phyloP scores from a whole-genome alignment of 2,329 filamentous ascomycete genomes.

The Xylariaceae sp. region DNA sequence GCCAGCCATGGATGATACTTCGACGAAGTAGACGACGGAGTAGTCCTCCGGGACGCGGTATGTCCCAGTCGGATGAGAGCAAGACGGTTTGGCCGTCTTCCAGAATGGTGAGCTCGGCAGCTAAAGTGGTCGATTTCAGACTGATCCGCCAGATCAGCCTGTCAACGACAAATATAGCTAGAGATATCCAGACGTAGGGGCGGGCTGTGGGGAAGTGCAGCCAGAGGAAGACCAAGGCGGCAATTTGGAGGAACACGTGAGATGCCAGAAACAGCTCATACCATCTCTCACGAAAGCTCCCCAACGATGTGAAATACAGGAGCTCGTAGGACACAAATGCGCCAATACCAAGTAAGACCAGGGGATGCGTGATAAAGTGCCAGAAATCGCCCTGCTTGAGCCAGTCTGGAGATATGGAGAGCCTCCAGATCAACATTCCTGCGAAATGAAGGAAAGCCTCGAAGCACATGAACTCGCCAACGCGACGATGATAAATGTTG shows the following conservation, averaged over 20 bases:
- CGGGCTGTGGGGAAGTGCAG: constrained; percentile 52
- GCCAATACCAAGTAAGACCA: constrained; percentile 49
- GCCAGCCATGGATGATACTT: constrained; percentile 49
- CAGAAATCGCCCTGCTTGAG: constrained; percentile 35
- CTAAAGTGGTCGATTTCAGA: constrained; percentile 44
- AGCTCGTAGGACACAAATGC: constrained; percentile 55
- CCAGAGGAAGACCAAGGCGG: constrained; percentile 52
- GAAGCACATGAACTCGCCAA: constrained; percentile 60
- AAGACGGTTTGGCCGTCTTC: constrained; percentile 54
- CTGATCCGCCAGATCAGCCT: constrained; percentile 52
- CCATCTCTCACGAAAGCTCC: constrained; percentile 53
- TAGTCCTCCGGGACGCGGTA: constrained; percentile 14
- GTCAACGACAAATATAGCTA: constrained; percentile 55
- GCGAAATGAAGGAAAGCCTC: constrained; percentile 51
- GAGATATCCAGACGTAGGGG: constrained; percentile 48
- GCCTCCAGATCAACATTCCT: constrained; percentile 54
- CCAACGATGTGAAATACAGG: constrained; percentile 59
- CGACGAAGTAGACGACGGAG: constrained; percentile 11
- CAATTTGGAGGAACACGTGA: constrained; percentile 54
- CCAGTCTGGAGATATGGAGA: constrained; percentile 43
- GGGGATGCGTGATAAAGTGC: constrained; percentile 45
- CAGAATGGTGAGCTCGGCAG: constrained; percentile 47
- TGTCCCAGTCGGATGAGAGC: constrained; percentile 36
- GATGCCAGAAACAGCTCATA: constrained; percentile 60
- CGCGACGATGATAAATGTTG: constrained; percentile 61